Evolutionary conservation across 2,329 filamentous ascomycete species (phyloP).

Genomic region (Sarocladiaceae sp.): DNA sequence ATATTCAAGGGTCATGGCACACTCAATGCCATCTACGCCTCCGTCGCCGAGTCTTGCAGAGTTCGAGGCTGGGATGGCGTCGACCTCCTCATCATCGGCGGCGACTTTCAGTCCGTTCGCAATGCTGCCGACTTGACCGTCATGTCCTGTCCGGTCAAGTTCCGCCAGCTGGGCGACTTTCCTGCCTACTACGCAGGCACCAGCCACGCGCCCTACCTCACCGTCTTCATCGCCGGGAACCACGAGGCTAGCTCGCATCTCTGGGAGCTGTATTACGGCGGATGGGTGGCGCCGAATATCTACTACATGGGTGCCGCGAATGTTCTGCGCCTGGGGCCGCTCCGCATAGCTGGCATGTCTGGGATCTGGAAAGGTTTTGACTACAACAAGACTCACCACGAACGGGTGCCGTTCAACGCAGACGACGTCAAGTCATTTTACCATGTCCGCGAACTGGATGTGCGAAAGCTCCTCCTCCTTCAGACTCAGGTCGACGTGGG

Average conservation of each 20-base stretch:
- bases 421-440: slow-evolving; percentile 79
- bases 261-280: slow-evolving; percentile 91
- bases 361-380: slow-evolving; percentile 94
- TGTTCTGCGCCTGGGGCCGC: slow-evolving; percentile 72
- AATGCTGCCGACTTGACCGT: slow-evolving; percentile 82
- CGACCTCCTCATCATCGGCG: slow-evolving; percentile 89
- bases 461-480: slow-evolving; percentile 80
- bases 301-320: slow-evolving; percentile 96
- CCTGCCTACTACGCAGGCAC: slow-evolving; percentile 85
- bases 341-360: slow-evolving; percentile 83
- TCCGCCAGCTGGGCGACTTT: slow-evolving; percentile 83
- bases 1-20: slow-evolving; percentile 95
- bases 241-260: slow-evolving; percentile 89
- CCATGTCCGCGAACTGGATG: slow-evolving; percentile 82
- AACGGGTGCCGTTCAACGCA: slow-evolving; percentile 75
- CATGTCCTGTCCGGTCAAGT: slow-evolving; percentile 87
- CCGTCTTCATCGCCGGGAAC: slow-evolving; percentile 89
- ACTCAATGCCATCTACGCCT: slow-evolving; percentile 84
- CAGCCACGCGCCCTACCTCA: slow-evolving; percentile 75
- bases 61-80: slow-evolving; percentile 72
- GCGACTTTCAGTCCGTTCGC: slow-evolving; percentile 89
- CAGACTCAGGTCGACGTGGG: slow-evolving; percentile 86
- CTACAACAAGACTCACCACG: slow-evolving; percentile 76
- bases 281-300: slow-evolving; percentile 94
- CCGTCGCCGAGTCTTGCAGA: slow-evolving; percentile 62